Percentiles rank a stretch among this genome's conserved stretches.
Conservation (phyloP, 2,329 filamentous ascomycete genomes). For the Monilinia polystroma region DNA sequence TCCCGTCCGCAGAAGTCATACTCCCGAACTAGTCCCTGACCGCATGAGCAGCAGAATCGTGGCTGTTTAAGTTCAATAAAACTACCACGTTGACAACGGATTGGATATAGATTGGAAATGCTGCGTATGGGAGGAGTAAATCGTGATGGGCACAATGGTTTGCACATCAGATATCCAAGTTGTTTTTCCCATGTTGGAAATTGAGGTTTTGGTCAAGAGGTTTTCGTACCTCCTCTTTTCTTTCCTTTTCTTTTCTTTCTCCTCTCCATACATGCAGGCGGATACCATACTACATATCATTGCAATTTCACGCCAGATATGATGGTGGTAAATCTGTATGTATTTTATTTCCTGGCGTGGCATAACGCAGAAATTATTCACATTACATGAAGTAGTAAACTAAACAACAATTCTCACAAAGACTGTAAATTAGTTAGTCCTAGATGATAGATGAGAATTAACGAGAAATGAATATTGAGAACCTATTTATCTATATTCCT, state of each 20-base stretch:
- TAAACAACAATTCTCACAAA: too few relatives aligned
- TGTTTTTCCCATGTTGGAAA: not conserved
- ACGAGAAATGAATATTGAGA: conserved; percentile 4
- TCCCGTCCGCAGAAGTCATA: conserved; percentile 51
- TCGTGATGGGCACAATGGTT: not conserved
- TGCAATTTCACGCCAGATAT: not conserved
- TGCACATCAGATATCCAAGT: not conserved
- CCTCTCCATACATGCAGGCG: not conserved
- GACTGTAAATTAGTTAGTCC: not conserved
- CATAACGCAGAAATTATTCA: not conserved
- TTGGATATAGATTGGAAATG: not conserved
- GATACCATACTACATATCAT: not conserved
- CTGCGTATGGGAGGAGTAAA: not conserved
- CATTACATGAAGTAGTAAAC: not conserved
- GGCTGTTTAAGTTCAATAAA: not conserved
- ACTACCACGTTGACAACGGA: too few relatives aligned
- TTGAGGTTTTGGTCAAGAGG: not conserved
- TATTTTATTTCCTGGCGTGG: not conserved
- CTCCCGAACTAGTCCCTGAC: conserved; percentile 61
- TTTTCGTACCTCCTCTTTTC: too few relatives aligned
- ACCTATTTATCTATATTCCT: not conserved
- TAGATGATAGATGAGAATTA: not conserved
- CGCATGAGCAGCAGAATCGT: conserved; percentile 35
- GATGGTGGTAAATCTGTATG: not conserved
- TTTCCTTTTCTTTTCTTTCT: not conserved